Percentiles rank a stretch among this genome's conserved stretches.
Evolutionary conservation across 495 filamentous ascomycete species (phyloP).

Genomic region (Hypoxylon trugodes): DNA sequence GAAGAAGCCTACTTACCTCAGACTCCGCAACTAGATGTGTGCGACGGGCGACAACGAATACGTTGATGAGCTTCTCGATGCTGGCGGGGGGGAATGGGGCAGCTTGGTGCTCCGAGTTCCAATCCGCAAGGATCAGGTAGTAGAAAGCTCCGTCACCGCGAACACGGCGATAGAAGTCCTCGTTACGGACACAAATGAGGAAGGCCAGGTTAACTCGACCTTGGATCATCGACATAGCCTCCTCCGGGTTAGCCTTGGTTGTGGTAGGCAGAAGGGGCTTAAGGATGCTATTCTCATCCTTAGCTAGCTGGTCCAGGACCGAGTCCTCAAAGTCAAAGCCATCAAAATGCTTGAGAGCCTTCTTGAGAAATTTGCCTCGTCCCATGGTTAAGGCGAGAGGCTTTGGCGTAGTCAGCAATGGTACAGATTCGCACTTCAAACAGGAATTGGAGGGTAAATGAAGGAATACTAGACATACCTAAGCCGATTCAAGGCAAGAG

Average conservation of each 20-base stretch:
- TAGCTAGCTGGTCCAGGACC: neutral
- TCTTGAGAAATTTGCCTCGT: neutral
- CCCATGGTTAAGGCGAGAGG: too few species aligned
- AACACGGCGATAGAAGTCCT: slow-evolving; percentile 25
- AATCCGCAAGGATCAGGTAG: slow-evolving; percentile 17
- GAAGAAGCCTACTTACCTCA: too few species aligned
- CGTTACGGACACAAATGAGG: neutral
- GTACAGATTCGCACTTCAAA: too few species aligned
- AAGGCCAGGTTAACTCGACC: neutral
- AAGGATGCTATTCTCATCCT: neutral
- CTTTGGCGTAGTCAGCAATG: too few species aligned
- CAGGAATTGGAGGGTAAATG: too few species aligned
- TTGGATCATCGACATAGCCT: neutral
- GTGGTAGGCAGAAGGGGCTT: neutral
- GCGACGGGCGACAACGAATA: slow-evolving; percentile 22
- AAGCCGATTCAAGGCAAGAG: too few species aligned
- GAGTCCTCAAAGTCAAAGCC: neutral
- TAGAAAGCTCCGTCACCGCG: slow-evolving; percentile 23
- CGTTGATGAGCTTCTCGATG: slow-evolving; percentile 11
- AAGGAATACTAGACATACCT: too few species aligned
- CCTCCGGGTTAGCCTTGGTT: neutral
- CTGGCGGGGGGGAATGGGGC: slow-evolving; percentile 1
- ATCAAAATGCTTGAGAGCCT: neutral
- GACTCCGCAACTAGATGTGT: neutral
- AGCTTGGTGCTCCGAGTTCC: slow-evolving; percentile 1